Conservation (phyloP, 768 basidiomycete species). For the Psilocybe azurescens region DNA sequence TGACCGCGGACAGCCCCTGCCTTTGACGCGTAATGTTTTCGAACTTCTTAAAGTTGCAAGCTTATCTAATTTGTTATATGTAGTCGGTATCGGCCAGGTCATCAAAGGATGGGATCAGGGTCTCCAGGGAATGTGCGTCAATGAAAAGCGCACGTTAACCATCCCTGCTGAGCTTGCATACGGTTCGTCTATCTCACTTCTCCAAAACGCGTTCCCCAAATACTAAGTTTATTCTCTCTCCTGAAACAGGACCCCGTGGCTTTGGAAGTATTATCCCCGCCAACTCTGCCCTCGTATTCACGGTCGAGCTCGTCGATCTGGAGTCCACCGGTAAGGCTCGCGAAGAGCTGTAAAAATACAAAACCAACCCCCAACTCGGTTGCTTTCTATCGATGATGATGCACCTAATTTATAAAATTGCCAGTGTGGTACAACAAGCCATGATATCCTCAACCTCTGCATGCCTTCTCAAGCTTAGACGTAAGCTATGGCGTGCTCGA, state of each 20-base stretch:
- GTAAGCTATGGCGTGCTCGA: too few relatives aligned
- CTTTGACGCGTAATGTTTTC: conserved; percentile 65
- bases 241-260: conserved; percentile 66
- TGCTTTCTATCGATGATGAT: neutral
- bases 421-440: neutral
- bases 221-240: neutral
- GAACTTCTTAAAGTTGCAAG: neutral
- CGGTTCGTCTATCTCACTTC: conserved; percentile 49
- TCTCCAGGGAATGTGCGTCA: conserved; percentile 82
- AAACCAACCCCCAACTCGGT: neutral
- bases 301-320: conserved; percentile 80
- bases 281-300: conserved; percentile 82
- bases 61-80: neutral
- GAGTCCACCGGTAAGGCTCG: conserved; percentile 42
- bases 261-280: conserved; percentile 81
- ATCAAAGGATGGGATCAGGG: conserved; percentile 89
- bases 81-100: conserved; percentile 83
- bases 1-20: conserved; percentile 78
- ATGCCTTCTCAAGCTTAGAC: too few relatives aligned
- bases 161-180: conserved; percentile 85
- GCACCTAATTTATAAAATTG: neutral
- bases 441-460: neutral
- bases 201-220: neutral
- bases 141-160: conserved; percentile 87
- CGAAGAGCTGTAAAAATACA: conserved; percentile 57